Evolutionary conservation across 495 filamentous ascomycete genomes (phyloP).

Genomic region (Aspergillus egyptiacus): DNA sequence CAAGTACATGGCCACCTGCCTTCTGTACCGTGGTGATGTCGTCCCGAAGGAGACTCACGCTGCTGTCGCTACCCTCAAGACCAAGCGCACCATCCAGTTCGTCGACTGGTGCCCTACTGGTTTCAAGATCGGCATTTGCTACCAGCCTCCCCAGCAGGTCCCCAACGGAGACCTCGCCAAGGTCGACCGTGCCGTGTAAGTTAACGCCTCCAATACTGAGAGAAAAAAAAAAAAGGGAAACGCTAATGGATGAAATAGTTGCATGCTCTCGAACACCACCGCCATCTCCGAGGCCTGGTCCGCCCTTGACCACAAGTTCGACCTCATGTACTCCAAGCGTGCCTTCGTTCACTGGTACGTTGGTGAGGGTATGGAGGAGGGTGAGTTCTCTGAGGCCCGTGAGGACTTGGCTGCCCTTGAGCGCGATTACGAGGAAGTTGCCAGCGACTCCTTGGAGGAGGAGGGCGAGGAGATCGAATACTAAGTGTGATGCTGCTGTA

Average conservation of each 20-base stretch:
- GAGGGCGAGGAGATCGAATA: slow-evolving; percentile 93
- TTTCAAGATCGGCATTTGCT: slow-evolving; percentile 99
- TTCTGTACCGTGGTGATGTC: slow-evolving; percentile 97
- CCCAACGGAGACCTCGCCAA: slow-evolving; percentile 96
- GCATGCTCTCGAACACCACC: slow-evolving; percentile 99
- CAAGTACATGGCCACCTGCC: slow-evolving; percentile 99
- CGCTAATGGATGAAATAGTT: slow-evolving; percentile 46
- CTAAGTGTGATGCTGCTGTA: slow-evolving; percentile 46
- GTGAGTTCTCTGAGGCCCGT: slow-evolving; percentile 97
- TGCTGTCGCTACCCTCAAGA: slow-evolving; percentile 93
- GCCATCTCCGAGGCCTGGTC: slow-evolving; percentile 99
- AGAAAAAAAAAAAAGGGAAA: background rate
- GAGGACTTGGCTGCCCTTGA: slow-evolving; percentile 97
- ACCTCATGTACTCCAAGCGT: slow-evolving; percentile 99
- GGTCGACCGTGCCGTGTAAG: slow-evolving; percentile 95
- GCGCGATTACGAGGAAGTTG: slow-evolving; percentile 99
- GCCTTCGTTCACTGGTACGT: slow-evolving; percentile 99
- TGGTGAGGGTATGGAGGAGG: slow-evolving; percentile 99
- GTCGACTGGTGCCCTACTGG: slow-evolving; percentile 99
- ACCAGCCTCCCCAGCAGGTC: slow-evolving; percentile 90
- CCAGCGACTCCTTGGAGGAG: slow-evolving; percentile 86
- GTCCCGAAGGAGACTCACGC: slow-evolving; percentile 90
- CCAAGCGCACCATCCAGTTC: slow-evolving; percentile 97
- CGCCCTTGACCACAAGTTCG: slow-evolving; percentile 95
- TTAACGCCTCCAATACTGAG: slow-evolving; percentile 18